These are phyloP conservation scores for Phytophthora podocarpi DNA, from an alignment of 352 stramenopile species.

Conservation along the genomic window DNA sequence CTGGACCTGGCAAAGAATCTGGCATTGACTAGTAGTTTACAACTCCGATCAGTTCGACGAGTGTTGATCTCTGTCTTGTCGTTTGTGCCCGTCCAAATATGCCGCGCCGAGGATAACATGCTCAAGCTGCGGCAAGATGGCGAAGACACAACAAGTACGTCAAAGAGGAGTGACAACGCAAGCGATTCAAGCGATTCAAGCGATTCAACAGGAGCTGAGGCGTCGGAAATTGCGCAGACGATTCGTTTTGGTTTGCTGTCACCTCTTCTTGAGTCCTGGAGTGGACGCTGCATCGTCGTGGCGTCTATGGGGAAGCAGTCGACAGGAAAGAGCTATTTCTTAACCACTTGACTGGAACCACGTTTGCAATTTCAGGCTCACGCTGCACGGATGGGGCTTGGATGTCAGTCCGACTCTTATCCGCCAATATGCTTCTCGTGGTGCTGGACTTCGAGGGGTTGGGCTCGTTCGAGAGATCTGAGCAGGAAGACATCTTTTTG, in stretches of 20 bases:
- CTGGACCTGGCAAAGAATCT: slow-evolving; percentile 15
- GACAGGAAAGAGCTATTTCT: slow-evolving; percentile 78
- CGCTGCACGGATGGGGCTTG: slow-evolving; percentile 43
- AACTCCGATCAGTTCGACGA: no score
- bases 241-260: slow-evolving; percentile 43
- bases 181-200: background rate
- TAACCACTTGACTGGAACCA: slow-evolving; percentile 67
- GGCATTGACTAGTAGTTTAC: background rate
- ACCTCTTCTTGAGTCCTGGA: slow-evolving; percentile 33
- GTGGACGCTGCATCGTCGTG: slow-evolving; percentile 22
- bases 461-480: slow-evolving; percentile 69
- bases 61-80: no score
- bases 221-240: slow-evolving; percentile 46
- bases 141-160: slow-evolving; percentile 3
- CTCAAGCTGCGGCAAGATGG: slow-evolving; percentile 52
- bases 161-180: no score
- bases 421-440: slow-evolving; percentile 48
- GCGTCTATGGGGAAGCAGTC: slow-evolving; percentile 62
- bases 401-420: slow-evolving; percentile 37
- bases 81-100: slow-evolving; percentile 75
- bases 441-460: slow-evolving; percentile 78
- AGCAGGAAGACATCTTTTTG: slow-evolving; percentile 76
- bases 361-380: slow-evolving; percentile 56
- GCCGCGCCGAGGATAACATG: slow-evolving; percentile 59
- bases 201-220: slow-evolving; percentile 20